Evolutionary conservation across 495 filamentous ascomycete genomes (phyloP).

Genomic region (Neurospora tetraspora): DNA sequence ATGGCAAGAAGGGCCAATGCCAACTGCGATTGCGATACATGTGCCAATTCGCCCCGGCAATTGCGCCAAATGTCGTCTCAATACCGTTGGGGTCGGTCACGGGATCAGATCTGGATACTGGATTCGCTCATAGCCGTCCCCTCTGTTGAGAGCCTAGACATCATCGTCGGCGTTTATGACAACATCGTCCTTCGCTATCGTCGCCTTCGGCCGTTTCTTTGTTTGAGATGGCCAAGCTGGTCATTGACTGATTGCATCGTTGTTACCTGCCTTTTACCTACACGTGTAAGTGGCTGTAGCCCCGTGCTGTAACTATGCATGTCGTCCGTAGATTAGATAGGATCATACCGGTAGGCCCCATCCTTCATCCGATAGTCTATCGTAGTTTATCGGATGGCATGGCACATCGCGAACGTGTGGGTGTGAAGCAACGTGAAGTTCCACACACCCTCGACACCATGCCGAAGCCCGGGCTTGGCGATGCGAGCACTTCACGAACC

Average conservation of each 20-base stretch:
- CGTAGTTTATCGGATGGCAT: background rate
- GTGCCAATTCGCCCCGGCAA: background rate
- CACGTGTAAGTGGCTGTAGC: background rate
- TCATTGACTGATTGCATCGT: background rate
- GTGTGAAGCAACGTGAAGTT: background rate
- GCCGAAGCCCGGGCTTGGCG: background rate
- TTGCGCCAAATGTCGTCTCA: background rate
- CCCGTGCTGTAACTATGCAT: background rate
- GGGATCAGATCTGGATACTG: background rate
- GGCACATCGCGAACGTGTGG: background rate
- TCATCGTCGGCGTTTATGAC: background rate
- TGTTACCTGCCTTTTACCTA: background rate
- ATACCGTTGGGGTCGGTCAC: background rate
- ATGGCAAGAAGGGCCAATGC: background rate
- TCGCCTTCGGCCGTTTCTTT: background rate
- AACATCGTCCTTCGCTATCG: background rate
- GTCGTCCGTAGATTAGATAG: background rate
- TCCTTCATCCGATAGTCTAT: background rate
- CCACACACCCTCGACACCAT: background rate
- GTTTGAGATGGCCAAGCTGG: background rate
- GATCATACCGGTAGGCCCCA: background rate
- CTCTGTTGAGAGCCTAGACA: background rate
- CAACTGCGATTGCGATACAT: background rate
- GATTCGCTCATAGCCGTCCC: background rate
- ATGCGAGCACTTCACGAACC: background rate